A percentile compares a stretch with the other conserved stretches of the same genome.
These are phyloP conservation scores for Citrullus amarus DNA, from an alignment of 306 rosid genomes.

Conservation along the genomic window DNA sequence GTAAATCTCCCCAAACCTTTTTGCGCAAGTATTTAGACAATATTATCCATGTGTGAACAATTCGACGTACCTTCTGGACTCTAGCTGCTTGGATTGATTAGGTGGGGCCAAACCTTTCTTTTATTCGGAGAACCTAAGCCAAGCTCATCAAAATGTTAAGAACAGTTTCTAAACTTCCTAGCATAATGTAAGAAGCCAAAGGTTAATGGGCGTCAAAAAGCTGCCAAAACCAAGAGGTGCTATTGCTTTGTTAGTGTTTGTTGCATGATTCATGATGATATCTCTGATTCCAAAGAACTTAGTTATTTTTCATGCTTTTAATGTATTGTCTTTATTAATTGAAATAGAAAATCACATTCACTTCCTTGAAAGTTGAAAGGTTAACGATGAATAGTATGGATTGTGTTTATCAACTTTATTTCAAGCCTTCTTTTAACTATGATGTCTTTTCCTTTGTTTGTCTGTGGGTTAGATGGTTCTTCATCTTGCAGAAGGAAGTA, in stretches of 20 bases:
- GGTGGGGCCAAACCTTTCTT: neutral
- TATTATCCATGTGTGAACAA: neutral
- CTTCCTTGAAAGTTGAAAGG: neutral
- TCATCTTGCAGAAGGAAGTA: slow-evolving; percentile 87
- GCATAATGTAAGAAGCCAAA: neutral
- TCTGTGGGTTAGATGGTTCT: slow-evolving; percentile 61
- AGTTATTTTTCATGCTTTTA: neutral
- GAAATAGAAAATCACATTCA: neutral
- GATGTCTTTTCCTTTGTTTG: neutral
- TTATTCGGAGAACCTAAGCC: neutral
- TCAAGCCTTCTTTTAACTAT: neutral
- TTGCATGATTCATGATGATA: neutral
- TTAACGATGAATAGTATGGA: neutral
- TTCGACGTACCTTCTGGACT: neutral
- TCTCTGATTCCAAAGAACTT: neutral
- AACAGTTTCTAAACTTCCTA: neutral
- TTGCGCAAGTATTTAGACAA: neutral
- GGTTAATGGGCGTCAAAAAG: neutral
- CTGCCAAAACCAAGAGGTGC: neutral
- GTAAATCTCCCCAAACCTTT: neutral
- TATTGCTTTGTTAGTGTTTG: neutral
- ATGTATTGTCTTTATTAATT: neutral
- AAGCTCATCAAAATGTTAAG: neutral
- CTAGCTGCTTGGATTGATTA: neutral
- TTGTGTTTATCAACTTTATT: neutral